phyloP scores from a whole-genome alignment of 352 stramenopile species.

The Phytophthora ramorum region DNA sequence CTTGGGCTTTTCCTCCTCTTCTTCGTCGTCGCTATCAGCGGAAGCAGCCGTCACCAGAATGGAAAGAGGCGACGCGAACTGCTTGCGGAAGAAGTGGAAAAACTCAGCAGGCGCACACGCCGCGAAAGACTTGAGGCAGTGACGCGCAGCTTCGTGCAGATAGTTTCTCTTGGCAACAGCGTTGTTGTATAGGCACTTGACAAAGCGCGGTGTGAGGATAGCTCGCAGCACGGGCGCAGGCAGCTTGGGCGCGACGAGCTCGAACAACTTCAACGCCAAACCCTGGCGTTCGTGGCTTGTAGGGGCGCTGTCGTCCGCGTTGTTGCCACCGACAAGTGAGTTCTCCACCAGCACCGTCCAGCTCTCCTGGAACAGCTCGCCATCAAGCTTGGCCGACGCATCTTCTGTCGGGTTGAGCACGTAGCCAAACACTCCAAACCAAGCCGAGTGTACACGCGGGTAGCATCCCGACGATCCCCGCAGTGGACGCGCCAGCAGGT shows the following conservation, averaged over 20 bases:
- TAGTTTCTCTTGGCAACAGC: conserved; percentile 83
- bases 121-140: conserved; percentile 72
- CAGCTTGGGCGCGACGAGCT: conserved; percentile 67
- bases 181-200: conserved; percentile 89
- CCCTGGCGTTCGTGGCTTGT: conserved; percentile 83
- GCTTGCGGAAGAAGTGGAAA: conserved; percentile 74
- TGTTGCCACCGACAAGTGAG: conserved; percentile 52
- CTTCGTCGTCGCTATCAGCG: conserved; percentile 47
- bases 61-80: conserved; percentile 69
- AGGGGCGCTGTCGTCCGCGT: conserved; percentile 25
- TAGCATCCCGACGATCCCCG: conserved; percentile 75
- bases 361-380: conserved; percentile 75
- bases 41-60: conserved; percentile 55
- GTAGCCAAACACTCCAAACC: conserved; percentile 80
- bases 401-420: conserved; percentile 59
- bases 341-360: conserved; percentile 89
- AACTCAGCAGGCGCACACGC: conserved; percentile 60
- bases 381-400: conserved; percentile 51
- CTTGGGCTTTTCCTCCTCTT: conserved; percentile 39
- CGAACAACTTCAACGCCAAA: conserved; percentile 85
- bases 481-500: conserved; percentile 67
- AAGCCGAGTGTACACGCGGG: conserved; percentile 81
- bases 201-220: conserved; percentile 78
- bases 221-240: conserved; percentile 55
- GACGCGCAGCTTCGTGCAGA: conserved; percentile 77